phyloP scores from a whole-genome alignment of 2,329 filamentous ascomycete species.

The Microdochium paspali region DNA sequence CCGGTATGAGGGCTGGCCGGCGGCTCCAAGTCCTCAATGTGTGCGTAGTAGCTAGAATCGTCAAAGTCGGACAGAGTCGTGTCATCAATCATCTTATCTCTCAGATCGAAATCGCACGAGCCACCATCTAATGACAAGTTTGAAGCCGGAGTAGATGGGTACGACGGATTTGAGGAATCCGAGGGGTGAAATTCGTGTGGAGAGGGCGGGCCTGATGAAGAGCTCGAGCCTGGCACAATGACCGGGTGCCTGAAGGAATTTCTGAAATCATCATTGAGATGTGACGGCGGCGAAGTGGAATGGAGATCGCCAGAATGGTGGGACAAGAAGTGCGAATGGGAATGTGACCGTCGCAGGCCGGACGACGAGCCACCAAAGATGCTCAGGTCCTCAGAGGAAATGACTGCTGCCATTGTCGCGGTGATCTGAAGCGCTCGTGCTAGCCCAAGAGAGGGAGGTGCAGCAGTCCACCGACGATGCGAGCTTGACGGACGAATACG shows the following conservation, averaged over 20 bases:
- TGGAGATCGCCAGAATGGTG: slow-evolving; percentile 29
- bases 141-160: slow-evolving; percentile 53
- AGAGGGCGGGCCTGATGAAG: slow-evolving; percentile 45
- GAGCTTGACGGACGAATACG: not conserved
- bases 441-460: not conserved
- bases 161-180: slow-evolving; percentile 47
- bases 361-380: slow-evolving; percentile 43
- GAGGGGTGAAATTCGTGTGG: slow-evolving; percentile 24
- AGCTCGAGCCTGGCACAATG: slow-evolving; percentile 31
- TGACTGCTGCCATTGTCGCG: slow-evolving; percentile 41
- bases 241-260: slow-evolving; percentile 26
- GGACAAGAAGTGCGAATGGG: slow-evolving; percentile 45
- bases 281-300: slow-evolving; percentile 34
- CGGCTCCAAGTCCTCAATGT: slow-evolving; percentile 37
- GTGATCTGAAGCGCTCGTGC: slow-evolving; percentile 6
- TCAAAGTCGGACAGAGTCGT: slow-evolving; percentile 36
- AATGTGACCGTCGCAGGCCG: slow-evolving; percentile 48
- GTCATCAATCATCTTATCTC: slow-evolving; percentile 21
- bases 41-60: slow-evolving; percentile 36
- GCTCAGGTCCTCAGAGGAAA: slow-evolving; percentile 45
- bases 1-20: slow-evolving; percentile 38
- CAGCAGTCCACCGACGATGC: not conserved
- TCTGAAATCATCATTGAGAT: slow-evolving; percentile 34
- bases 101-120: slow-evolving; percentile 30
- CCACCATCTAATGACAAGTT: slow-evolving; percentile 53